phyloP scores from a whole-genome alignment of 176 grass and related monocot genomes.

The Luzula sylvatica region DNA sequence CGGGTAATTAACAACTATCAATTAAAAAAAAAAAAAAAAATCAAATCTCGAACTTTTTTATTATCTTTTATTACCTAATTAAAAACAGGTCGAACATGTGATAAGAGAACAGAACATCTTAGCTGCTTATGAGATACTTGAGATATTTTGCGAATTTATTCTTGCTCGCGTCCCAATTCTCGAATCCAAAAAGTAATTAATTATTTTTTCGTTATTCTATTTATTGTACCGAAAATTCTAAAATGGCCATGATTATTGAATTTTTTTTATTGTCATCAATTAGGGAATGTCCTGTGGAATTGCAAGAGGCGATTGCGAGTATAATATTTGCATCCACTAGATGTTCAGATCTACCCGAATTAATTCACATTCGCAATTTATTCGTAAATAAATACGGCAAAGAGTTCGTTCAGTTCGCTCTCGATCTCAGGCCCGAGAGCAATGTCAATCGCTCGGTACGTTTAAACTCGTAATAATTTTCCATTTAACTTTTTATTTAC shows the following conservation, averaged over 20 bases:
- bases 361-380: conserved; percentile 70
- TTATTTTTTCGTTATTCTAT: conserved; percentile 6
- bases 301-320: conserved; percentile 73
- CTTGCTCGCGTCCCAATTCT: conserved; percentile 77
- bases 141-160: conserved; percentile 98
- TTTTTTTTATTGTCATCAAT: conserved; percentile 22
- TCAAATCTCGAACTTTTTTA: background rate
- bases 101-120: conserved; percentile 93
- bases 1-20: conserved; percentile 37
- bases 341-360: conserved; percentile 96
- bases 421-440: conserved; percentile 76
- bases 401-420: conserved; percentile 72
- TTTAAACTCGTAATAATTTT: background rate
- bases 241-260: background rate
- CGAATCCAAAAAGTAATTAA: conserved; percentile 61
- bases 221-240: conserved; percentile 13
- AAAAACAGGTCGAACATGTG: conserved; percentile 74
- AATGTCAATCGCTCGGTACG: conserved; percentile 90
- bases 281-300: conserved; percentile 90
- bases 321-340: conserved; percentile 96
- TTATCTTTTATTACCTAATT: conserved; percentile 15
- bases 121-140: conserved; percentile 91
- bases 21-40: background rate
- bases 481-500: too few species aligned
- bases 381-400: conserved; percentile 91